A percentile compares a stretch with the other conserved stretches of the same genome.
These are phyloP conservation scores for Westerdykella sp. DNA, from an alignment of 2,329 filamentous ascomycete genomes.

Conservation along the genomic window DNA sequence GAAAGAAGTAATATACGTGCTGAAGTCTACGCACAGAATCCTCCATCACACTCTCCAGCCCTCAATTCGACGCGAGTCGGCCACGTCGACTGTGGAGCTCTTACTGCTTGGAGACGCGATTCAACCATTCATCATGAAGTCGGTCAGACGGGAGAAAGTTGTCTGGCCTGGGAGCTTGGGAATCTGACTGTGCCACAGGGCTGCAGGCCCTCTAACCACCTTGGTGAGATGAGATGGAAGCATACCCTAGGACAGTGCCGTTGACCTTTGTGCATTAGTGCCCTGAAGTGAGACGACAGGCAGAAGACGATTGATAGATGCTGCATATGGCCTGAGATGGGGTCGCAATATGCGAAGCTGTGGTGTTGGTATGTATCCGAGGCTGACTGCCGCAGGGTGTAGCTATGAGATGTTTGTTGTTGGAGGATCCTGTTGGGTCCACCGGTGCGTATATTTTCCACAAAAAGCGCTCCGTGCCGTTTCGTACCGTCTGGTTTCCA, in stretches of 20 bases:
- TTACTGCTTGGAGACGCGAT: neutral
- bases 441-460: too few species aligned
- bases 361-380: neutral
- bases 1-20: too few species aligned
- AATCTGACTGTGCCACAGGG: constrained; percentile 11
- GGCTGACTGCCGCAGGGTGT: neutral
- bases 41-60: constrained; percentile 5
- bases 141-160: constrained; percentile 13
- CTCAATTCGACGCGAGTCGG: constrained; percentile 19
- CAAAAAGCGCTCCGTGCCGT: too few species aligned
- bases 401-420: neutral
- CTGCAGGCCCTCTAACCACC: constrained; percentile 9
- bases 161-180: neutral
- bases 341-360: neutral
- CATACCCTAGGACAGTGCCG: neutral
- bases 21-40: neutral
- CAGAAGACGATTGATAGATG: neutral
- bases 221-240: too few species aligned
- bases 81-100: constrained; percentile 19
- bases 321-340: neutral
- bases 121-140: neutral
- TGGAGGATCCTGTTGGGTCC: neutral
- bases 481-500: too few species aligned
- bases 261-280: neutral
- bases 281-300: neutral